Conservation (phyloP, 192 early-diverging fungal species). For the Pilobolus umbonatus region DNA sequence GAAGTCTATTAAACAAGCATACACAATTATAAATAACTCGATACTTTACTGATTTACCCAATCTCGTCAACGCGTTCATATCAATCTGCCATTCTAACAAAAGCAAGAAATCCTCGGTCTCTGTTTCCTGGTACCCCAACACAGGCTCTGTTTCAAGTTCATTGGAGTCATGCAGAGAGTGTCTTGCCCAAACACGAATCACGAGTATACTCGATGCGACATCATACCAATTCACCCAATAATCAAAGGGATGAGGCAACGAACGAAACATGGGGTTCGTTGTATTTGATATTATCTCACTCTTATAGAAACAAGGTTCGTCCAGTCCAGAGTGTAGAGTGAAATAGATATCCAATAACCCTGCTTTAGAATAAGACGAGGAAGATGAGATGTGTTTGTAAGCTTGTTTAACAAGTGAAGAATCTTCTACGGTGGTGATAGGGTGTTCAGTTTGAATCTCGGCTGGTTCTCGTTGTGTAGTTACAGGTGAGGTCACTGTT, state of each 20-base stretch:
- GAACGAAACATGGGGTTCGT: constrained; percentile 31
- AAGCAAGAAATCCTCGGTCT: constrained; percentile 14
- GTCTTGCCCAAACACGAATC: constrained; percentile 23
- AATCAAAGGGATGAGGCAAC: constrained; percentile 2
- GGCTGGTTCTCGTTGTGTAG: constrained; percentile 18
- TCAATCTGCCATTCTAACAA: constrained; percentile 49
- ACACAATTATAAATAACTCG: neutral
- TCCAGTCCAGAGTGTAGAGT: constrained; percentile 35
- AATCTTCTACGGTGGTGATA: constrained; percentile 20
- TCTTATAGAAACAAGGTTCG: constrained; percentile 27
- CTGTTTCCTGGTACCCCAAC: neutral
- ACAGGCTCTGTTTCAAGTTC: constrained; percentile 3
- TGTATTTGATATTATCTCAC: constrained; percentile 33
- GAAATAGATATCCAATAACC: constrained; percentile 39
- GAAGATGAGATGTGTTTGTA: too few species aligned
- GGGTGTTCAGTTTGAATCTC: constrained; percentile 8
- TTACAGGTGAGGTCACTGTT: neutral
- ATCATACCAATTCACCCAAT: constrained; percentile 20
- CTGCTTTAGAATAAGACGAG: too few species aligned
- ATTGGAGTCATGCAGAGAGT: constrained; percentile 25
- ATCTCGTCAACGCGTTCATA: constrained; percentile 35
- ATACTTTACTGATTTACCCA: constrained; percentile 39
- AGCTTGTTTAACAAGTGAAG: constrained; percentile 15
- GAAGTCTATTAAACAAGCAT: neutral
- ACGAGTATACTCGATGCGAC: constrained; percentile 13